phyloP scores from a whole-genome alignment of 2,329 filamentous ascomycete species.

The Talaromyces sp. region DNA sequence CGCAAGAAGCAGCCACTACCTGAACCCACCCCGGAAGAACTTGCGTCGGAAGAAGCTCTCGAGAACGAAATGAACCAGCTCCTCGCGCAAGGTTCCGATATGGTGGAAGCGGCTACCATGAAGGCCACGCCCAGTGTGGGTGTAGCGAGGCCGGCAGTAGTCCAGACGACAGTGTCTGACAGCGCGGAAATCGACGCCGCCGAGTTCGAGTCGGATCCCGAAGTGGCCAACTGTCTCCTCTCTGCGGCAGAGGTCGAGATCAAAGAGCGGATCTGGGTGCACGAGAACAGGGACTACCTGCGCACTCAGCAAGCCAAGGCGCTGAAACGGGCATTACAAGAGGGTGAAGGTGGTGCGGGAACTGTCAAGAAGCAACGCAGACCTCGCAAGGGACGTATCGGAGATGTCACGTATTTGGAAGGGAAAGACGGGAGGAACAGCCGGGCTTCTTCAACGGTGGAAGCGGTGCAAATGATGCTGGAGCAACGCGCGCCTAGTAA shows the following conservation, averaged over 20 bases:
- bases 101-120: conserved; percentile 24
- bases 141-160: background rate
- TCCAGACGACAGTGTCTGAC: conserved; percentile 46
- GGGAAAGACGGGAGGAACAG: conserved; percentile 60
- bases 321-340: conserved; percentile 63
- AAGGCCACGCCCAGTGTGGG: background rate
- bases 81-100: conserved; percentile 41
- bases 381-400: conserved; percentile 41
- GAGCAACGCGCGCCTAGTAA: conserved; percentile 64
- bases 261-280: conserved; percentile 91
- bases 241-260: conserved; percentile 66
- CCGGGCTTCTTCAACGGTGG: conserved; percentile 61
- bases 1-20: conserved; percentile 34
- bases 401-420: conserved; percentile 41
- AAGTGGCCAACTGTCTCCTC: conserved; percentile 75
- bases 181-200: conserved; percentile 60
- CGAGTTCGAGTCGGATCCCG: conserved; percentile 84
- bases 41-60: conserved; percentile 54
- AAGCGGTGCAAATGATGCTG: conserved; percentile 63
- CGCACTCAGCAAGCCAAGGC: conserved; percentile 79
- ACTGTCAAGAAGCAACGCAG: conserved; percentile 41
- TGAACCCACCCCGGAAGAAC: conserved; percentile 54
- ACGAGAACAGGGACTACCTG: conserved; percentile 90
- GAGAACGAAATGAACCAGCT: conserved; percentile 66
- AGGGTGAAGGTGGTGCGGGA: conserved; percentile 38